Percentiles rank a stretch among this genome's conserved stretches.
phyloP scores from a whole-genome alignment of 2,329 filamentous ascomycete genomes.

The Colletotrichum magnum region DNA sequence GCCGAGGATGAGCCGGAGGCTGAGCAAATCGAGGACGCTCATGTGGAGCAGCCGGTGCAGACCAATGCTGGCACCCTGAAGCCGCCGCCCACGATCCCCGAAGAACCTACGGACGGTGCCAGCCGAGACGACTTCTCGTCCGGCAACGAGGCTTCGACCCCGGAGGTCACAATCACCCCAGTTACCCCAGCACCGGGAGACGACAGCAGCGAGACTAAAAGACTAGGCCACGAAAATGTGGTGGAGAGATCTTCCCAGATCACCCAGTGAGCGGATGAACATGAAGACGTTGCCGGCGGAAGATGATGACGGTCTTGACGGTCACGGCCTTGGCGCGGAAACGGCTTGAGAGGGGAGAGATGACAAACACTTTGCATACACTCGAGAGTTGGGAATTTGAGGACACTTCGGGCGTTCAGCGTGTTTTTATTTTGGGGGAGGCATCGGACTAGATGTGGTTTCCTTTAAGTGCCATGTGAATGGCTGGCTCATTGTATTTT shows the following conservation, averaged over 20 bases:
- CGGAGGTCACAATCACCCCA: constrained; percentile 64
- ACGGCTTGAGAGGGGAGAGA: not conserved
- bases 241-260: constrained; percentile 52
- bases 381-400: constrained; percentile 29
- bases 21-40: constrained; percentile 53
- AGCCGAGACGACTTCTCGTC: constrained; percentile 28
- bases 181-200: constrained; percentile 61
- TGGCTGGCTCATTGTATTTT: constrained; percentile 34
- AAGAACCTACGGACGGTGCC: constrained; percentile 47
- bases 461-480: constrained; percentile 23
- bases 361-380: constrained; percentile 34
- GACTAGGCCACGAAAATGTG: constrained; percentile 57
- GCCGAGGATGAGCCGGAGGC: constrained; percentile 51
- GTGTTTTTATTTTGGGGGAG: constrained; percentile 23
- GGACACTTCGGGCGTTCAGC: constrained; percentile 34
- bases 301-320: not conserved
- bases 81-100: constrained; percentile 38
- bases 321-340: not conserved
- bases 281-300: not conserved
- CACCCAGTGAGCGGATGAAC: constrained; percentile 47
- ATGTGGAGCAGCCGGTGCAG: constrained; percentile 39
- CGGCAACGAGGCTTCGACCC: constrained; percentile 49
- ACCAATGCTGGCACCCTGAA: constrained; percentile 40
- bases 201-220: constrained; percentile 57
- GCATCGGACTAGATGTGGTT: constrained; percentile 32